A percentile compares a stretch with the other conserved stretches of the same genome.
Evolutionary conservation across 139 green algal genomes (phyloP).

Genomic region (Tetradesmus obliquus): DNA sequence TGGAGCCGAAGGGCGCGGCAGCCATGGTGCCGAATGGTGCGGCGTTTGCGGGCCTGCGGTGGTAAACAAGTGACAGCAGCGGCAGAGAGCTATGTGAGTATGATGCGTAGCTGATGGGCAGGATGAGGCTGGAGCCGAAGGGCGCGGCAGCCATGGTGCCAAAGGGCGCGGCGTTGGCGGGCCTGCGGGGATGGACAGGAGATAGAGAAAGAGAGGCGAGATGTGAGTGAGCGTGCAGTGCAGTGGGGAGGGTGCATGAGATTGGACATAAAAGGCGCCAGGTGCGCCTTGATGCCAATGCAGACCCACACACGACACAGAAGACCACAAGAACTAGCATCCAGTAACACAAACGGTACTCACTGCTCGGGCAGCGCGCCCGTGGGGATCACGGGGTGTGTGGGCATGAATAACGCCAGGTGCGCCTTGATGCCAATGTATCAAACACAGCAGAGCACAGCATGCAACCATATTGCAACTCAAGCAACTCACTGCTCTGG

Average conservation of each 20-base stretch:
- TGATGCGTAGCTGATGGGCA: slow-evolving; percentile 95
- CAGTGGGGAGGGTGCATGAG: neutral
- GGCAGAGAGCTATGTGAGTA: too few species aligned
- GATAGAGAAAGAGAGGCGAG: neutral
- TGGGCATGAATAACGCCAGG: slow-evolving; percentile 97
- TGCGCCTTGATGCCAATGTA: slow-evolving; percentile 93
- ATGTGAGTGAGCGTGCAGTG: neutral
- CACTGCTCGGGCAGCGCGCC: slow-evolving; percentile 70
- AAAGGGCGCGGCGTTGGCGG: slow-evolving; percentile 78
- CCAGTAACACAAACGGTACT: too few species aligned
- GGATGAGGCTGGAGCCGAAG: slow-evolving; percentile 96
- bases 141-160: slow-evolving; percentile 95
- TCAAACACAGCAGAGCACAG: neutral
- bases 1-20: slow-evolving; percentile 94
- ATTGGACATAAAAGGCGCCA: slow-evolving; percentile 96
- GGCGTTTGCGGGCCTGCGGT: slow-evolving; percentile 45
- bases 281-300: slow-evolving; percentile 70
- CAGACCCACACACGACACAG: neutral
- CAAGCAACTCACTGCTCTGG: slow-evolving; percentile 46
- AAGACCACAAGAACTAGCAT: too few species aligned
- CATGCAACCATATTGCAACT: neutral
- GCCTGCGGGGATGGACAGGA: slow-evolving; percentile 18
- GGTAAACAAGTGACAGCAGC: neutral
- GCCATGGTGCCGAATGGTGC: slow-evolving; percentile 93
- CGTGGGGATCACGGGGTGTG: slow-evolving; percentile 92